Base-by-base conservation (phyloP, 371 early-diverging fungal species). In the Actinomortierella wolfii region DNA sequence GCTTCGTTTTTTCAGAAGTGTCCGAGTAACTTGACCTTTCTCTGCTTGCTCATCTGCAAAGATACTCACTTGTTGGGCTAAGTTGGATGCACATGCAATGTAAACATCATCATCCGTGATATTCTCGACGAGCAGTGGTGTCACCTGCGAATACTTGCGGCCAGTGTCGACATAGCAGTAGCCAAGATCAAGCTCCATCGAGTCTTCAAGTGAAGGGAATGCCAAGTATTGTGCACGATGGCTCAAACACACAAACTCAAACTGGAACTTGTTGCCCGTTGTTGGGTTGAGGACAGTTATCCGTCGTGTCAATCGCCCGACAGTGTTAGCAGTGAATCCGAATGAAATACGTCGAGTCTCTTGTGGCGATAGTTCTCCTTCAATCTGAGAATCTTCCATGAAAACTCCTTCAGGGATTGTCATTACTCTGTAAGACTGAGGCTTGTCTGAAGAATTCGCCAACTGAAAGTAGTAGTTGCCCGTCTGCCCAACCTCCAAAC, bases 151-250 rank as follows among this genome's bases (percentile, higher is more conserved):
- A 56, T 86, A 93, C 66, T 90, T 92, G 57, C 83, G 86, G 14
- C 87, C 79, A 2, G 89, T 82, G 64, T 92, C 92, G 1, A 94
- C 86, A 69, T 91, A 95, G 28, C 93, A 93, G 53, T 86, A 89
- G 0, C 93, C 94, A 23, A 94, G 80, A 65, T 95, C 92, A 49
- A 92, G 63, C 25, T 88, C 89, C 59, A 81, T 80, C 3, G 82
- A 76, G 43, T 82, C 83, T 6, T 81, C 81, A 25, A 88, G 61
- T 0, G 83, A 83, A 26, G 89, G 90, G 54, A 93, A 92, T 3
- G 69, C 65, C 17, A 94, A 61, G 60, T 92, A 93, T 39, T 63
- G 80, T 13, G 59, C 61, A 15, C 74, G 78, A 57, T 79, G 90
- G 29, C 81, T 87, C 59, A 87, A 80, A 54, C 83, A 85, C 15